Evolutionary conservation across 192 early-diverging fungal species (phyloP).

Genomic region (Neocallimastix lanati): DNA sequence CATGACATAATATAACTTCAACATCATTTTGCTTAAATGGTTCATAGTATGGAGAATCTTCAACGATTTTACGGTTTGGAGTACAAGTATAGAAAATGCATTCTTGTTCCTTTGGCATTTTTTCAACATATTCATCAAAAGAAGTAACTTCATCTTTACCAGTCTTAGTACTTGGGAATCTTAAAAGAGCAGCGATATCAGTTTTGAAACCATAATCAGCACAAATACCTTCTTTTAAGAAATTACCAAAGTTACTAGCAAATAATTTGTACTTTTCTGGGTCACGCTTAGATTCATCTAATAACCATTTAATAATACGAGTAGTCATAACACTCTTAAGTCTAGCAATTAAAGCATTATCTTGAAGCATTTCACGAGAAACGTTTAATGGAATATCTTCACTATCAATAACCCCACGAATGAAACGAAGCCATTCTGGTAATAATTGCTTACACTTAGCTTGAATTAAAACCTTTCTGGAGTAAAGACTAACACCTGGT

Average conservation of each 20-base stretch:
- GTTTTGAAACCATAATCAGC: background rate
- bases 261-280: conserved; percentile 2
- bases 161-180: conserved; percentile 1
- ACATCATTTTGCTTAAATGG: conserved; percentile 1
- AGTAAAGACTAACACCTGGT: conserved; percentile 43
- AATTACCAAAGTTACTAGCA: conserved; percentile 2
- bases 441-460: conserved; percentile 23
- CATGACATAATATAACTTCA: conserved; percentile 3
- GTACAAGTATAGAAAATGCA: conserved; percentile 2
- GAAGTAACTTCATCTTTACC: background rate
- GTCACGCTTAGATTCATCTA: conserved; percentile 2
- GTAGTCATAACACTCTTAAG: conserved; percentile 2
- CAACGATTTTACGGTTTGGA: conserved; percentile 1
- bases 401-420: conserved; percentile 4
- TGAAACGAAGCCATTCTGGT: conserved; percentile 4
- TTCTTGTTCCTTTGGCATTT: conserved; percentile 1
- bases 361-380: conserved; percentile 4
- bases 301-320: conserved; percentile 2
- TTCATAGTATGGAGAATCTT: conserved; percentile 4
- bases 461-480: conserved; percentile 45
- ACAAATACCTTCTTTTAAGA: conserved; percentile 4
- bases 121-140: background rate
- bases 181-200: conserved; percentile 3
- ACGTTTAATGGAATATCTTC: conserved; percentile 7
- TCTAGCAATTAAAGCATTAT: conserved; percentile 1